phyloP scores from a whole-genome alignment of 257 asterid species.

The Primulina huaijiensis region DNA sequence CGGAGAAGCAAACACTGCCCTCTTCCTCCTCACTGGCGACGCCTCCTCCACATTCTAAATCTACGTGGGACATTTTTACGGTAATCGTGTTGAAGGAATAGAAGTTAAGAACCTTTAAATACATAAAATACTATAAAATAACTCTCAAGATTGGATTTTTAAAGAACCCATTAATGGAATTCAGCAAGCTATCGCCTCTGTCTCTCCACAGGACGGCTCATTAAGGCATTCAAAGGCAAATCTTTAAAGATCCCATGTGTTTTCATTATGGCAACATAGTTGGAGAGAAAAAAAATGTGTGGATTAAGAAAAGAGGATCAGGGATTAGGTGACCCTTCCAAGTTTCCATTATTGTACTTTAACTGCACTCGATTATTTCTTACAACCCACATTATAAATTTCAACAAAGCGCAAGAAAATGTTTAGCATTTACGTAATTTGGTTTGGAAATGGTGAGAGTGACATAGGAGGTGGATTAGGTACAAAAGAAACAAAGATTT shows the following conservation, averaged over 20 bases:
- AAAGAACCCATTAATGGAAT: constrained; percentile 9
- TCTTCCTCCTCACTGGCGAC: constrained; percentile 20
- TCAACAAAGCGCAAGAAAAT: not conserved
- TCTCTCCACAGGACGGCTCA: constrained; percentile 11
- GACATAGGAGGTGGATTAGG: not conserved
- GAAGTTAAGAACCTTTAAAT: not conserved
- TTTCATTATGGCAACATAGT: not conserved
- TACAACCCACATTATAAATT: not conserved
- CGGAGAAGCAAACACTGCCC: constrained; percentile 28
- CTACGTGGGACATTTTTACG: constrained; percentile 12
- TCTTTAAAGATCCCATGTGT: constrained; percentile 18
- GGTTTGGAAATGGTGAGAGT: not conserved
- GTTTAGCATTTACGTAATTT: not conserved
- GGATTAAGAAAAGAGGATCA: not conserved
- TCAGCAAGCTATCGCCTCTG: constrained; percentile 32
- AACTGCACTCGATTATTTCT: not conserved
- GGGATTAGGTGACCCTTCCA: constrained; percentile 38
- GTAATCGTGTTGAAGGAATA: constrained; percentile 19
- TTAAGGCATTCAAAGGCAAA: constrained; percentile 18
- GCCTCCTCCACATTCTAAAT: constrained; percentile 30
- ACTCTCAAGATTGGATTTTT: constrained; percentile 9
- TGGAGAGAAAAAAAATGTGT: not conserved
- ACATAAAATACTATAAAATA: not conserved
- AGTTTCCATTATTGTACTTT: constrained; percentile 15
- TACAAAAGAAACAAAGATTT: not conserved